Conservation (phyloP, 129 eudicot genomes). For the Heracleum sosnowskyi region DNA sequence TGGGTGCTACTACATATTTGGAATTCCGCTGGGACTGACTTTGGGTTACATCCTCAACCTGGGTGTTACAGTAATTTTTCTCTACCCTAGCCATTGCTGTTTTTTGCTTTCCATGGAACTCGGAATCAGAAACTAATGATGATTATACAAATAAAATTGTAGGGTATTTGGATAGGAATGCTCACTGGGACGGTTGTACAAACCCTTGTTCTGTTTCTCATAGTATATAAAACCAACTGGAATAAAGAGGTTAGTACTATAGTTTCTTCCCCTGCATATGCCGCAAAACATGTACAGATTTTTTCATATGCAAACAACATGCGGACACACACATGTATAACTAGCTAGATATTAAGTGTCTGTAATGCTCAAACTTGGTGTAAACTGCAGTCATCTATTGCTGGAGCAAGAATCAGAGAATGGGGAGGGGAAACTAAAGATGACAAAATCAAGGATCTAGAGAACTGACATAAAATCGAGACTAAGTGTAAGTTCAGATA, state of each 20-base stretch:
- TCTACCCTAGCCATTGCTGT: background rate
- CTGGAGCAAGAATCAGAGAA: slow-evolving; percentile 42
- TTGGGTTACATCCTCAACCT: slow-evolving; percentile 34
- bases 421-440: slow-evolving; percentile 40
- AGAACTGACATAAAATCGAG: too few relatives aligned
- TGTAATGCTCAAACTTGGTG: background rate
- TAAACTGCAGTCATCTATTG: slow-evolving; percentile 45
- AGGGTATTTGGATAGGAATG: slow-evolving; percentile 71
- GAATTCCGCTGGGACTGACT: slow-evolving; percentile 46
- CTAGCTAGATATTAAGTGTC: background rate
- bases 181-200: slow-evolving; percentile 40
- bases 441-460: slow-evolving; percentile 5
- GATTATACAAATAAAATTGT: background rate
- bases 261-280: background rate
- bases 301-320: background rate
- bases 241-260: slow-evolving; percentile 27
- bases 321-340: too few relatives aligned
- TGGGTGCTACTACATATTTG: slow-evolving; percentile 52
- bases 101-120: background rate
- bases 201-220: slow-evolving; percentile 30
- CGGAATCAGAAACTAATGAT: background rate
- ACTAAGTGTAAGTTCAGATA: too few relatives aligned
- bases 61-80: slow-evolving; percentile 34
- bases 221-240: slow-evolving; percentile 51
- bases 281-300: background rate